Evolutionary conservation across 768 basidiomycete species (phyloP), one percentile per base, ranked within the genome.

Genomic region (Saitozyma sp.): DNA sequence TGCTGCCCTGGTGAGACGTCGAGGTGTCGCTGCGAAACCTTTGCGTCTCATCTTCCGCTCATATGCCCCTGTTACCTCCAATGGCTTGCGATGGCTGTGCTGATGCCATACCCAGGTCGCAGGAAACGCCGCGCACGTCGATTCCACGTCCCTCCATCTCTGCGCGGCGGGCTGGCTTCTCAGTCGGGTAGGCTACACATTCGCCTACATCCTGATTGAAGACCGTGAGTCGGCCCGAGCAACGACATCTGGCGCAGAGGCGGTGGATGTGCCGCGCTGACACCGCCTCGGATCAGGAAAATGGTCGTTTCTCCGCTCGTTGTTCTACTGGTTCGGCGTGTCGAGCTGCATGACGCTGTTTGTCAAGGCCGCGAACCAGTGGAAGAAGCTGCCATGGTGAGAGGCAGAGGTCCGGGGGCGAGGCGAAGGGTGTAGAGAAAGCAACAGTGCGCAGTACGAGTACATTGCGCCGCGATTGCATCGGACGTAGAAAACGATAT

Each of bases 201-300:
- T 73, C 42, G 60, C 62, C 4, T 73, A 73, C 51, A 62, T 73
- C 50, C 51, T 66, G 37, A 65, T 66, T 50, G 65, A 65, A 11
- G 56, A 67, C 54, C 56, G 71, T 73, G 54, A 66, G 68, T 68
- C 14, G 5, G 38, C 11, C 41, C 48, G 3, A 39, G 41, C 20
- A 37, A 9, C n/a, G n/a, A n/a, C n/a, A n/a, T n/a, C n/a, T n/a
- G n/a, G n/a, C n/a, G n/a, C n/a, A n/a, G 39, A 16, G 17, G 20
- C 13, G 3, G 8, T 3, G 48, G 17, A 38, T 58, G 58, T 8
- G 8, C 6, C 29, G 38, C 20, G 29, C n/a, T 56, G 38, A n/a
- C 16, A 29, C 29, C 29, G 2, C 2, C 29, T 29, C 29, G 10
- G 20, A 20, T 20, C 50, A 67, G 66, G 46, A 13, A 60, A 50